These are phyloP conservation scores for Mercurialis annua DNA, from an alignment of 345 rosid genomes.

Conservation along the genomic window DNA sequence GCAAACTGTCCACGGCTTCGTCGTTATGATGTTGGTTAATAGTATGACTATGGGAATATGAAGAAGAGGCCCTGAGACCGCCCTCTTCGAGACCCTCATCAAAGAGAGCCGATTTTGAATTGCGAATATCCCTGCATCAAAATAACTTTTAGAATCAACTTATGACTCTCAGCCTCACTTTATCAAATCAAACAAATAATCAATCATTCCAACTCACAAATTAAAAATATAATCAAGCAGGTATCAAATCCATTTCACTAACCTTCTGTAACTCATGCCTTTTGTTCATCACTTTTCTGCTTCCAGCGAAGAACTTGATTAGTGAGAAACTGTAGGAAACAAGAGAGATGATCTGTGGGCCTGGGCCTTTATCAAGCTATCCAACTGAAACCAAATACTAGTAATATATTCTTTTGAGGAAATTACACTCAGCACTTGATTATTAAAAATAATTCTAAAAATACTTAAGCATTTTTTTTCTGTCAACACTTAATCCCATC, in stretches of 20 bases:
- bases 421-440: too few species aligned
- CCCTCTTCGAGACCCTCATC: slow-evolving; percentile 91
- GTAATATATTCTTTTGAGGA: too few species aligned
- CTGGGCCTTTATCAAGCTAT: too few species aligned
- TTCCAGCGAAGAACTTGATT: background rate
- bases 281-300: background rate
- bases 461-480: too few species aligned
- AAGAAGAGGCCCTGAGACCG: slow-evolving; percentile 54
- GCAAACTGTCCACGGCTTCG: slow-evolving; percentile 55
- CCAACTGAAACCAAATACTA: too few species aligned
- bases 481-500: too few species aligned
- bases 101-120: slow-evolving; percentile 55
- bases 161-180: slow-evolving; percentile 1
- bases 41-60: slow-evolving; percentile 44
- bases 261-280: slow-evolving; percentile 23
- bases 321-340: background rate
- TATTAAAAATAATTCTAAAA: too few species aligned
- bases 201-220: background rate
- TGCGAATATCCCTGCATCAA: slow-evolving; percentile 57
- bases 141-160: too few species aligned
- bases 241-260: background rate
- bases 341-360: too few species aligned
- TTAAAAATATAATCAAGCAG: background rate
- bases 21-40: slow-evolving; percentile 66
- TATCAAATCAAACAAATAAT: background rate